Evolutionary conservation across 257 asterid species (phyloP).

Genomic region (Sherardia arvensis): DNA sequence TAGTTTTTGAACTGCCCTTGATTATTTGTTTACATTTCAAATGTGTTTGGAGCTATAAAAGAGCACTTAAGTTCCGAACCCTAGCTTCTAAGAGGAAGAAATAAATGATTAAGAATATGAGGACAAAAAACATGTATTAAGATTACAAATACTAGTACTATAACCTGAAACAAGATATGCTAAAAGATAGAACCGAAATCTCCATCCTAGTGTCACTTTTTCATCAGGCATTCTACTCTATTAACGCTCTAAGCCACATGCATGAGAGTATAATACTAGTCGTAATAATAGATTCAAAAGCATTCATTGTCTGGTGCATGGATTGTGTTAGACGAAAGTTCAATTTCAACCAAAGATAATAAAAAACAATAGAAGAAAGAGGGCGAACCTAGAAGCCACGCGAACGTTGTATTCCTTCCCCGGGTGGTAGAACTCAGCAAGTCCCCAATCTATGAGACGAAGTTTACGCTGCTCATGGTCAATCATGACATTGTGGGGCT

Average conservation of each 20-base stretch:
- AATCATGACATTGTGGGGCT: constrained; percentile 47
- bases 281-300: too few relatives aligned
- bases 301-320: too few relatives aligned
- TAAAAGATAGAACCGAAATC: neutral
- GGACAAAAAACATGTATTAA: neutral
- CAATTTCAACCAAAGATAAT: neutral
- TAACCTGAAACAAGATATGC: neutral
- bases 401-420: constrained; percentile 43
- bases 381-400: constrained; percentile 40
- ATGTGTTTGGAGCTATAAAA: neutral
- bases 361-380: constrained; percentile 1
- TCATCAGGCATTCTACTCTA: neutral
- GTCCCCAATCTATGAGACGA: constrained; percentile 45
- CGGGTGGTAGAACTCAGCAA: constrained; percentile 42
- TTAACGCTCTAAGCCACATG: neutral
- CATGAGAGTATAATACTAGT: neutral
- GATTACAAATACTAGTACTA: neutral
- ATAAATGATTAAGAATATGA: neutral
- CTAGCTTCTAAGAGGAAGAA: neutral
- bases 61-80: neutral
- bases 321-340: neutral
- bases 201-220: neutral
- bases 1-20: too few relatives aligned
- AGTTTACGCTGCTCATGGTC: constrained; percentile 45
- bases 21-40: neutral